A percentile compares a stretch with the other conserved stretches of the same genome.
phyloP scores from a whole-genome alignment of 2,329 filamentous ascomycete genomes.

The Epichloe sibirici region DNA sequence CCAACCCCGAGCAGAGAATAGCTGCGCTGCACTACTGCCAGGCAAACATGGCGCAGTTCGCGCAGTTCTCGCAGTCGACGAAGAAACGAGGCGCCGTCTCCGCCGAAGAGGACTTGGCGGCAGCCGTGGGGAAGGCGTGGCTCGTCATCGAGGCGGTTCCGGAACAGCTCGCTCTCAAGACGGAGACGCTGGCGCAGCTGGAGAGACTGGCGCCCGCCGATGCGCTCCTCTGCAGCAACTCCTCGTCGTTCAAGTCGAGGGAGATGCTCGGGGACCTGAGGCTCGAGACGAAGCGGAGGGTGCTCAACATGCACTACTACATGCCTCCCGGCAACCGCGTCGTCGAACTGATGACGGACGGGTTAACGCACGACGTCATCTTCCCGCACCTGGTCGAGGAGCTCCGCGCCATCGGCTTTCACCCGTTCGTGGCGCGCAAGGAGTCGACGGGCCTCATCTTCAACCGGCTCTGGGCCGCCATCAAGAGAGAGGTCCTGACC shows the following conservation, averaged over 20 bases:
- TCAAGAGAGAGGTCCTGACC: slow-evolving; percentile 38
- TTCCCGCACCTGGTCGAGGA: slow-evolving; percentile 32
- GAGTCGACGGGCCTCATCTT: slow-evolving; percentile 43
- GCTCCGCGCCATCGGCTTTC: slow-evolving; percentile 26
- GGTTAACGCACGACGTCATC: slow-evolving; percentile 27
- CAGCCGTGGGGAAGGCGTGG: slow-evolving; percentile 34
- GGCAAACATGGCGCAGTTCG: slow-evolving; percentile 16
- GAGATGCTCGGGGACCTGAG: slow-evolving; percentile 33
- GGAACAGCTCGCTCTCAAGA: slow-evolving; percentile 36
- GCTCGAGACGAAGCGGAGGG: slow-evolving; percentile 21
- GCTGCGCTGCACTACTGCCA: slow-evolving; percentile 28
- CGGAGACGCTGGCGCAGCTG: slow-evolving; percentile 32
- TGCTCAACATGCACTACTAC: slow-evolving; percentile 39
- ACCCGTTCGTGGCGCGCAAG: slow-evolving; percentile 29
- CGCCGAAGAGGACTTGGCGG: slow-evolving; percentile 24
- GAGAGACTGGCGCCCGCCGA: slow-evolving; percentile 30
- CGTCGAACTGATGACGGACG: slow-evolving; percentile 42
- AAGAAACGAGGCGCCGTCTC: slow-evolving; percentile 15
- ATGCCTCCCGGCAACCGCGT: slow-evolving; percentile 34
- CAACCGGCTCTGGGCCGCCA: slow-evolving; percentile 43
- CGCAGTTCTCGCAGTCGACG: slow-evolving; percentile 14
- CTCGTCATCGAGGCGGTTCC: slow-evolving; percentile 42
- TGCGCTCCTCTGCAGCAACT: slow-evolving; percentile 37
- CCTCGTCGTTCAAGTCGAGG: slow-evolving; percentile 37
- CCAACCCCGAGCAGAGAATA: slow-evolving; percentile 21